Evolutionary conservation across 768 basidiomycete genomes (phyloP), one percentile per base, ranked within the genome.

Genomic region (Naganishia vaughanmartiniae): DNA sequence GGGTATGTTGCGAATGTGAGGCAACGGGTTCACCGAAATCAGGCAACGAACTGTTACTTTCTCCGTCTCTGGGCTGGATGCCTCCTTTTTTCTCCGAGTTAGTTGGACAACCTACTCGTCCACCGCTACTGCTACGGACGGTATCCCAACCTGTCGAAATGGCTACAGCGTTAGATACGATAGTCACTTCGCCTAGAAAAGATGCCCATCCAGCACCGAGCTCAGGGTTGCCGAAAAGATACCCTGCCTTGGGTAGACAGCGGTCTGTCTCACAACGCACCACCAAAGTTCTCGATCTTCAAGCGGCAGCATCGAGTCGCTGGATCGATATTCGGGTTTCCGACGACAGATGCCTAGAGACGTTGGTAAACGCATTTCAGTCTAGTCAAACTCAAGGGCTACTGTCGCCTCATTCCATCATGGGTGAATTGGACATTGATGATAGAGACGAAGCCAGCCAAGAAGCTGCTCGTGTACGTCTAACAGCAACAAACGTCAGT

Each of bases 401-500:
- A 42, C 14, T 46, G 39, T 63, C 60, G 30, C 60, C 60, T 42
- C 39, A 45, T 63, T 63, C 60, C 21, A 42, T 63, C 21, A 63
- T 45, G n/a, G 60, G 60, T 11, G 60, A 63, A 45, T 30, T 63
- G 14, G 60, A 63, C 12, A 63, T 63, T 19, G 60, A 63, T 30
- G 42, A 63, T 63, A 15, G 60, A 26, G 60, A 63, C 42, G 60
- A 63, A 46, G 60, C 60, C 30, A 63, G 46, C 7, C 60, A 63
- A 45, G 60, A 63, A n/a, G 60, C 60, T 15, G 26, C 24, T 36
- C 36, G 60, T 9, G 60, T 45, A 4, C 39, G 60, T 30, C 24
- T 15, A 42, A 63, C 3, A n/a, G 4, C 39, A 2, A 24, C 42
- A 26, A 3, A 21, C 4, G 24, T 7, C 14, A 42, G 24, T 19